Conservation (phyloP, 768 basidiomycete genomes). For the Rhizopogon roseolus region DNA sequence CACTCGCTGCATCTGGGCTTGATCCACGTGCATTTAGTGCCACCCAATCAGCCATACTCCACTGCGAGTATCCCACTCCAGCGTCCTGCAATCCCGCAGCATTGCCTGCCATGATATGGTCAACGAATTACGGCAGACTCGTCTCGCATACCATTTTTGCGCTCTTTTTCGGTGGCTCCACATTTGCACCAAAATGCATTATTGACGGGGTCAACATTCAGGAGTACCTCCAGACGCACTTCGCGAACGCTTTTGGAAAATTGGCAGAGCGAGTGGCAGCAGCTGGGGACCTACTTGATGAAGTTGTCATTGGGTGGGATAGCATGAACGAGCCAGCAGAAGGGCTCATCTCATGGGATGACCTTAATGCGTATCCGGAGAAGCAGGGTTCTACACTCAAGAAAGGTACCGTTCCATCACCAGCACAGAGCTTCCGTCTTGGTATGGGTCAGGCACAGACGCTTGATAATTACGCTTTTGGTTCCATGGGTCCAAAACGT, state of each 20-base stretch:
- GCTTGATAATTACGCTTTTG: conserved; percentile 81
- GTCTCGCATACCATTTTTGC: conserved; percentile 88
- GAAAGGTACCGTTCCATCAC: conserved; percentile 85
- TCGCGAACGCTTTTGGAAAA: conserved; percentile 65
- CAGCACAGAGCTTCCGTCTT: conserved; percentile 76
- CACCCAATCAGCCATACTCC: conserved; percentile 81
- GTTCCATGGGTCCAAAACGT: conserved; percentile 68
- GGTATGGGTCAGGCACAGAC: conserved; percentile 86
- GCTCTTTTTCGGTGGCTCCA: conserved; percentile 87
- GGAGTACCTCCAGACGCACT: conserved; percentile 78
- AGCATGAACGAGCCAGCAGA: conserved; percentile 93
- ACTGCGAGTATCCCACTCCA: conserved; percentile 75
- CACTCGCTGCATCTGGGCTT: conserved; percentile 84
- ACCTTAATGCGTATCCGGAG: conserved; percentile 61
- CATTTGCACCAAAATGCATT: conserved; percentile 86
- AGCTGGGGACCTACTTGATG: conserved; percentile 75
- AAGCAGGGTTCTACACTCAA: conserved; percentile 70
- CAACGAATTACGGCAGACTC: conserved; percentile 90
- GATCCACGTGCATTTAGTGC: conserved; percentile 80
- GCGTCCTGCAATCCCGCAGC: conserved; percentile 60
- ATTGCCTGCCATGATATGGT: conserved; percentile 95
- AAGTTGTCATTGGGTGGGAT: conserved; percentile 95
- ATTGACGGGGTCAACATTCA: conserved; percentile 93
- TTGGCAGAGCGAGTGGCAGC: conserved; percentile 73
- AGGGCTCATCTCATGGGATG: conserved; percentile 62